Evolutionary conservation across 2,329 filamentous ascomycete genomes (phyloP).

Genomic region (Monilinia laxa): DNA sequence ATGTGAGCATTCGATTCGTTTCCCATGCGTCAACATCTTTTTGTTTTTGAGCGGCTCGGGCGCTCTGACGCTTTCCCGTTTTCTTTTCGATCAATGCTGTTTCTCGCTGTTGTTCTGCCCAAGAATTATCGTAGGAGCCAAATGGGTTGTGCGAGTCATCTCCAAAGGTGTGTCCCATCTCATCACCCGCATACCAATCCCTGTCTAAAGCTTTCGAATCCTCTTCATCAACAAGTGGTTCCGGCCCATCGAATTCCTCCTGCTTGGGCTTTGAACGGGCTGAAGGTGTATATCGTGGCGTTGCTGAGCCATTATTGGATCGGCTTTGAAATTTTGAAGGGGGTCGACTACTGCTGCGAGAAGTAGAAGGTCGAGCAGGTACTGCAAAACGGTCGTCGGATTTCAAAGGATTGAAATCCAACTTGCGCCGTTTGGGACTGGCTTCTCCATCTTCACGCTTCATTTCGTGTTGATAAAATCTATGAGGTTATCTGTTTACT

Average conservation of each 20-base stretch:
- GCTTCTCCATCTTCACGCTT: constrained; percentile 42
- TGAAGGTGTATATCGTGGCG: constrained; percentile 41
- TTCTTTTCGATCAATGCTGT: constrained; percentile 77
- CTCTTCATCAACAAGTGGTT: constrained; percentile 61
- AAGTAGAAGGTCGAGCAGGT: constrained; percentile 33
- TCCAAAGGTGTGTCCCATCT: constrained; percentile 79
- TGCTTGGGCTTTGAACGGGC: constrained; percentile 49
- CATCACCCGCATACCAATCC: constrained; percentile 90
- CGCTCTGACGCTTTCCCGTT: constrained; percentile 67
- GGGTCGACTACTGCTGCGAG: constrained; percentile 36
- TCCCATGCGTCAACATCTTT: constrained; percentile 98
- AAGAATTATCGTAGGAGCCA: constrained; percentile 69
- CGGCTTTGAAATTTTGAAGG: constrained; percentile 44
- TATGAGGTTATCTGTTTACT: constrained; percentile 9
- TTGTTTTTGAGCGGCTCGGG: constrained; percentile 78
- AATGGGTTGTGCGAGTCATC: constrained; percentile 94
- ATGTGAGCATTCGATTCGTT: constrained; percentile 96
- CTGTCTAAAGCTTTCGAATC: constrained; percentile 77
- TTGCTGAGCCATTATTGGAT: constrained; percentile 37
- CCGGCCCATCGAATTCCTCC: constrained; percentile 59
- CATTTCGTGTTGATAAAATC: constrained; percentile 38
- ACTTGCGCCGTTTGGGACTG: constrained; percentile 63
- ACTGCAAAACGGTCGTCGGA: constrained; percentile 56
- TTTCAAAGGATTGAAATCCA: constrained; percentile 58
- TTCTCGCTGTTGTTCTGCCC: constrained; percentile 72